Percentiles rank a stretch among this genome's conserved stretches.
These are phyloP conservation scores for Kodamaea restingae DNA, from an alignment of 805 yeast genomes.

Conservation along the genomic window DNA sequence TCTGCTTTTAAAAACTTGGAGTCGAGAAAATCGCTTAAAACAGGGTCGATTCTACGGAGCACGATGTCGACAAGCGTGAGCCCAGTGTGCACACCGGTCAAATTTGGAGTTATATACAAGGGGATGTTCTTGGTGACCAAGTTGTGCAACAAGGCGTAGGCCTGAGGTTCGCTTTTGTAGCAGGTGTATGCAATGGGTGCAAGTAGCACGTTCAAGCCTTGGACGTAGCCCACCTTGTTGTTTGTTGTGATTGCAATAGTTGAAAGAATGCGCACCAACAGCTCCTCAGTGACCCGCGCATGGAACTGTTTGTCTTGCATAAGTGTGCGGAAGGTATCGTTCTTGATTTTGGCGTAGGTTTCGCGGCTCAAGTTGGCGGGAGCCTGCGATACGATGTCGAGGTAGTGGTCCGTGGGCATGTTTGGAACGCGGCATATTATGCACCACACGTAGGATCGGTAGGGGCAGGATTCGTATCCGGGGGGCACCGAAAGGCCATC, in stretches of 20 bases:
- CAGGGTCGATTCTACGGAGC: slow-evolving; percentile 67
- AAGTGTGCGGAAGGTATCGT: slow-evolving; percentile 83
- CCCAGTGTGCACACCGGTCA: slow-evolving; percentile 81
- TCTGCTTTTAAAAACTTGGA: slow-evolving; percentile 74
- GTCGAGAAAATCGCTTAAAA: slow-evolving; percentile 54
- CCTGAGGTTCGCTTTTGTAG: slow-evolving; percentile 76
- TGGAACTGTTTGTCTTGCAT: slow-evolving; percentile 68
- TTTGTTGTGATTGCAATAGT: slow-evolving; percentile 56
- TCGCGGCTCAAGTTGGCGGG: slow-evolving; percentile 43
- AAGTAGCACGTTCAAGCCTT: slow-evolving; percentile 82
- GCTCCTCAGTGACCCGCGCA: slow-evolving; percentile 61
- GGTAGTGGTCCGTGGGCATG: slow-evolving; percentile 51
- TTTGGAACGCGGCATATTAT: slow-evolving; percentile 64
- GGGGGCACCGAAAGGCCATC: slow-evolving; percentile 40
- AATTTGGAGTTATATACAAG: slow-evolving; percentile 67
- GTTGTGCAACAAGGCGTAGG: slow-evolving; percentile 65
- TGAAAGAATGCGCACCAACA: slow-evolving; percentile 64
- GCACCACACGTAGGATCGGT: slow-evolving; percentile 77
- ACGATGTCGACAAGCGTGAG: slow-evolving; percentile 68
- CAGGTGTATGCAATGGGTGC: slow-evolving; percentile 80
- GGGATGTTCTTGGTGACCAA: slow-evolving; percentile 67
- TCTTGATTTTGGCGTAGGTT: slow-evolving; percentile 64
- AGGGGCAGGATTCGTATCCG: slow-evolving; percentile 55
- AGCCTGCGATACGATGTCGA: slow-evolving; percentile 47
- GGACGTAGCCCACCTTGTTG: slow-evolving; percentile 61